Evolutionary conservation across 768 basidiomycete species (phyloP).

Genomic region (Daedalea quercina): DNA sequence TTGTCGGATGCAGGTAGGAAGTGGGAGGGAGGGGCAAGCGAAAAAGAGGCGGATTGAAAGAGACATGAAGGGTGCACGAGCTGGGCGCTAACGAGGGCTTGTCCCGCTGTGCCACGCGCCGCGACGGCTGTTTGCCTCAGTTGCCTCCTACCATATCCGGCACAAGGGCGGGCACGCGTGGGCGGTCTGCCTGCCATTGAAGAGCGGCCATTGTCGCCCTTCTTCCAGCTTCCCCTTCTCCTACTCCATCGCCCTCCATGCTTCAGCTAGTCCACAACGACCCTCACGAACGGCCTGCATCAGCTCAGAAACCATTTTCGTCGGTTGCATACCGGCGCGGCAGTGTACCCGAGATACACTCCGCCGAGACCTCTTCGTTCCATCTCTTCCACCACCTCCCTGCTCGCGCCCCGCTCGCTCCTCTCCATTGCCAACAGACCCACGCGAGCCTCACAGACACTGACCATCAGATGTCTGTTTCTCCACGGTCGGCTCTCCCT

Average conservation of each 20-base stretch:
- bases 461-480: conserved; percentile 22
- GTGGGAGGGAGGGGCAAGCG: too few species aligned
- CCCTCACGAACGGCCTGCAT: neutral
- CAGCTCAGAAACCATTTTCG: neutral
- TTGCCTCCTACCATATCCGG: neutral
- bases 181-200: neutral
- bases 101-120: too few species aligned
- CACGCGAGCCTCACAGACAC: conserved; percentile 7
- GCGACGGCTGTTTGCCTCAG: too few species aligned
- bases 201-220: neutral
- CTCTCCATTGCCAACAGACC: conserved; percentile 21
- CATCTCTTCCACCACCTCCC: conserved; percentile 7
- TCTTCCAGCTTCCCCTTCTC: neutral
- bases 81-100: too few species aligned
- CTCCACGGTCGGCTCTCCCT: conserved; percentile 16
- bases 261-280: neutral
- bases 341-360: neutral
- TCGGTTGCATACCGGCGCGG: conserved; percentile 3
- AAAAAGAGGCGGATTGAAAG: too few species aligned
- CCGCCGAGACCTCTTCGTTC: conserved; percentile 6
- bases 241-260: conserved; percentile 4
- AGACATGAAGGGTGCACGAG: too few species aligned
- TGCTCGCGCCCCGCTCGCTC: conserved; percentile 20
- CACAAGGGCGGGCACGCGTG: conserved; percentile 6
- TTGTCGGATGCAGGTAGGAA: too few species aligned